These are phyloP conservation scores for Aspergillus panamensis DNA, from an alignment of 495 filamentous ascomycete genomes.

Conservation along the genomic window DNA sequence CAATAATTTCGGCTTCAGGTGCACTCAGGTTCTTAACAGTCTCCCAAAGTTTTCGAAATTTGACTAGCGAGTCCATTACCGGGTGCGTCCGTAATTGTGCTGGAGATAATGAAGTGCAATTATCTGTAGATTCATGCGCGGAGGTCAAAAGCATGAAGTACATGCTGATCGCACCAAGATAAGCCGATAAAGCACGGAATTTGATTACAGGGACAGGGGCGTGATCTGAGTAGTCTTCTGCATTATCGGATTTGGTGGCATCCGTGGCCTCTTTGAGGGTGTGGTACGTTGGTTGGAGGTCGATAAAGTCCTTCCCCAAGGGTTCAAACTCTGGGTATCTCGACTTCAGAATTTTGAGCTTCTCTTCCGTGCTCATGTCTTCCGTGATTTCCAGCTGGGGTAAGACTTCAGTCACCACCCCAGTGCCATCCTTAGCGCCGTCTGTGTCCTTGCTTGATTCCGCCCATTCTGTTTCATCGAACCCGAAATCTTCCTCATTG, in stretches of 20 bases:
- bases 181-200: constrained; percentile 71
- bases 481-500: constrained; percentile 86
- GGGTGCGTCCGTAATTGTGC: constrained; percentile 78
- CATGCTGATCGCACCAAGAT: constrained; percentile 81
- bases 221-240: constrained; percentile 28
- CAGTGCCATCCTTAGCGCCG: constrained; percentile 38
- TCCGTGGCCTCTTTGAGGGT: constrained; percentile 56
- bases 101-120: constrained; percentile 55
- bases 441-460: constrained; percentile 40
- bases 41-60: constrained; percentile 77
- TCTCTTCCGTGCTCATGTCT: constrained; percentile 72
- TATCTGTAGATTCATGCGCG: constrained; percentile 48
- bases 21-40: constrained; percentile 57
- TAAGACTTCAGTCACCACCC: constrained; percentile 74
- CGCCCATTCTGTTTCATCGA: constrained; percentile 84
- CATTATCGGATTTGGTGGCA: constrained; percentile 42
- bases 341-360: constrained; percentile 67
- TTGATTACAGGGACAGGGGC: constrained; percentile 62
- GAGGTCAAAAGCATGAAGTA: constrained; percentile 91
- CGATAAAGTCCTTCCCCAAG: constrained; percentile 72
- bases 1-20: constrained; percentile 21
- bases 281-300: constrained; percentile 62
- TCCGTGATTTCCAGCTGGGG: constrained; percentile 77
- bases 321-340: constrained; percentile 91
- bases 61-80: constrained; percentile 79